Base-by-base conservation (phyloP, 352 stramenopile genomes). In the Pythium apleroticum region DNA sequence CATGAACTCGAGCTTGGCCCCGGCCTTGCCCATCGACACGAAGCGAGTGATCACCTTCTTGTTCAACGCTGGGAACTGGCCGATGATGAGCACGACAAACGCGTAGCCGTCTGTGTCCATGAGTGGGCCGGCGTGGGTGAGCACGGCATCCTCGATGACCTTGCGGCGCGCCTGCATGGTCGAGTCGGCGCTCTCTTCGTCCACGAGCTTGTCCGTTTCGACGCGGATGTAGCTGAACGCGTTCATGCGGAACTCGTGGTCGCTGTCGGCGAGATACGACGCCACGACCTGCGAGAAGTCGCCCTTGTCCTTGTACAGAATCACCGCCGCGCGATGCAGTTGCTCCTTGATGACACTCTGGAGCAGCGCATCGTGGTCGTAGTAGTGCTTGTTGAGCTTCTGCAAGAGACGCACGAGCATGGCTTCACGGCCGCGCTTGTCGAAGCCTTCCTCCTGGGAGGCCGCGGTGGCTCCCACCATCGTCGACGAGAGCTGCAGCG, bases 61-160 rank as follows among this genome's bases (percentile, higher is more conserved):
- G 73, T 95, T 93, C 67, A 93, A 60, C 60, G 77, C 90, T 46
- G 72, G 78, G 65, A 98, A 93, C 50, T 93, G 84, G 35, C 95
- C 91, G 48, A 93, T 57, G 52, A 96, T 90, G 30, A 94, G 61
- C n/a, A 90, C 83, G 52, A 98, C 82, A 45, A 97, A 95, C 19
- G 88, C 76, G 58, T 93, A 90, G 33, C 80, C 77, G 60, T 98
- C 91, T 8, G 96, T 86, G 52, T 95, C 86, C 67, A 98, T 85
- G 8, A 98, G 74, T 25, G 86, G 78, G 15, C 82, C 78, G 1
- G 84, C 81, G 60, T 95, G 84, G 19, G 65, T 77, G 14, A 95
- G 68, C 43, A 95, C 71, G n/a, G 85, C 86, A 12, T 90, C 77
- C 67, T 95, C 86, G 35, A 95, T 89, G 25, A 80, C 64, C 60